Evolutionary conservation across 176 grass and related monocot species (phyloP), one percentile per base, ranked within the genome.

Genomic region (Eragrostis nindensis): DNA sequence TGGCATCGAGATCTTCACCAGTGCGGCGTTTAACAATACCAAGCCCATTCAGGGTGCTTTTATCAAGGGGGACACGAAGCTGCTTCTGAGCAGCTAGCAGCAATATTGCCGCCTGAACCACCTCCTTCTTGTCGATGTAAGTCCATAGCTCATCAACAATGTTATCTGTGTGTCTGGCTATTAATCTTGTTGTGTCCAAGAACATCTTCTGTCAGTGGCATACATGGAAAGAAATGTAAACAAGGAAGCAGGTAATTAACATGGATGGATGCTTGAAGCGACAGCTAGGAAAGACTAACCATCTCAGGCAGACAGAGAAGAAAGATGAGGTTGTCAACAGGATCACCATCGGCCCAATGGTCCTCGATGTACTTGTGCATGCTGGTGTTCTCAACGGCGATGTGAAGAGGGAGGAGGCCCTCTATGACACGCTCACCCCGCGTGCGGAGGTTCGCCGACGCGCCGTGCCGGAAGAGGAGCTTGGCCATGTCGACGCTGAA

Each of bases 121-220:
- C 0, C 54, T 75, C 25, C 12, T 42, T 3, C 6, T 61, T 9
- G 1, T 75, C 38, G 3, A 75, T 59, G 54, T 75, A 75, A 43
- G 41, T 41, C 39, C 7, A 75, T 16, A 75, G 11, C 38, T 60
- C 36, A 26, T 75, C 54, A 1, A 61, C 38, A 26, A 60, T 27
- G 54, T 75, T 60, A 26, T 61, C 2, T 6, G 54, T 43, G 6
- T 61, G 38, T 75, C 26, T 24, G 38, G 73, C 73, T 18, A 75
- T 75, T 44, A 75, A 60, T 60, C 73, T 75, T 26, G n/a, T 60
- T 5, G 73, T 75, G 54, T 75, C 73, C 54, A 75, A 75, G 2
- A 6, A 75, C 21, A 75, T 75, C 54, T 75, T 61, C 73, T 61
- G 54, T 13, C 0, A 9, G 32, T 59, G 6, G 36, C 21, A 59